Conservation (phyloP, 495 filamentous ascomycete species). For the Podospora anserina region DNA sequence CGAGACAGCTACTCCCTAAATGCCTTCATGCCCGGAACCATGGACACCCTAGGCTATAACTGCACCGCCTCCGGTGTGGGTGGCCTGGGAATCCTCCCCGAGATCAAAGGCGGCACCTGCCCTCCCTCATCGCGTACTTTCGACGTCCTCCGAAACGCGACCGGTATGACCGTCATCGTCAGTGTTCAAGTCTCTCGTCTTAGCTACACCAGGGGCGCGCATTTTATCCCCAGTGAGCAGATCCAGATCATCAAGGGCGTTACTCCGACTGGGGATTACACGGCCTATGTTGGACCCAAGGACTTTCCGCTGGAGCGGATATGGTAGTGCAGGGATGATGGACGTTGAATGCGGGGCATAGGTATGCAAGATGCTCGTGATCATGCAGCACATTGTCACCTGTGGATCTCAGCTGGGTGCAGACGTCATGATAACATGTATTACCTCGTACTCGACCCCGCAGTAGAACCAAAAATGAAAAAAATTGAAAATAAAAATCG, state of each 20-base stretch:
- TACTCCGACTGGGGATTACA: conserved; percentile 16
- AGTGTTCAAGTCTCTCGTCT: conserved; percentile 28
- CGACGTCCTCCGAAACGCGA: conserved; percentile 12
- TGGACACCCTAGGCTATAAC: conserved; percentile 27
- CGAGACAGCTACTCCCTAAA: conserved; percentile 25
- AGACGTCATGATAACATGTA: too few relatives aligned
- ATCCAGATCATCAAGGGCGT: conserved; percentile 19
- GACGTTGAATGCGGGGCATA: too few relatives aligned
- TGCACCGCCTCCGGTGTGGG: conserved; percentile 21
- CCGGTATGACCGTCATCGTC: conserved; percentile 23
- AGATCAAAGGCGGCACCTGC: conserved; percentile 28
- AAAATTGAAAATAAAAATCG: too few relatives aligned
- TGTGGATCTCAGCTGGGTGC: too few relatives aligned
- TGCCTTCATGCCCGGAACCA: conserved; percentile 29
- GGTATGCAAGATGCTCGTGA: too few relatives aligned
- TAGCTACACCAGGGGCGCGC: conserved; percentile 26
- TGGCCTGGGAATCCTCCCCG: conserved; percentile 23
- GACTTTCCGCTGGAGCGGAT: conserved; percentile 13
- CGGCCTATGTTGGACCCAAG: conserved; percentile 19
- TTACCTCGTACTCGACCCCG: too few relatives aligned
- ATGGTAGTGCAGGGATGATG: background rate
- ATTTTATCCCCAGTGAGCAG: conserved; percentile 24
- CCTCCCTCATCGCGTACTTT: conserved; percentile 24
- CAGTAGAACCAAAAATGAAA: too few relatives aligned
- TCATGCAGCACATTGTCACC: too few relatives aligned